Evolutionary conservation across 1,284 basidiomycete species (phyloP).

Genomic region (Boletus semigastroideus): DNA sequence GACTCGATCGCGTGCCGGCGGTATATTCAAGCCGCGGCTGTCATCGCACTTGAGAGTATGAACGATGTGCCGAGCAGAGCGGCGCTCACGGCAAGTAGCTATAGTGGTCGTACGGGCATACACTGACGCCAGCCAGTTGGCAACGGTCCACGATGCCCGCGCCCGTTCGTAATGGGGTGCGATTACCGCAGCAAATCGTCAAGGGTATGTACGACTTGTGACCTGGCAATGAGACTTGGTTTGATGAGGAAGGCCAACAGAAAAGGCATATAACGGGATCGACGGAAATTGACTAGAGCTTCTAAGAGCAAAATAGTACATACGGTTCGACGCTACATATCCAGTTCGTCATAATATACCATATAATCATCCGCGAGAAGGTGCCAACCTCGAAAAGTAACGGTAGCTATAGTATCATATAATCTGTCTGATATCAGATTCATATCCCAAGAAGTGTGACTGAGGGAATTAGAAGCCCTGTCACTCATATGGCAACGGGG

Average conservation of each 20-base stretch:
- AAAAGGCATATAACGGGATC: constrained; percentile 3
- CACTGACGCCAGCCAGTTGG: background rate
- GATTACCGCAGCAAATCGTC: constrained; percentile 12
- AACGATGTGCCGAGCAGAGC: background rate
- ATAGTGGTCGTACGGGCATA: no score
- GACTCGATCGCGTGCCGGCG: no score
- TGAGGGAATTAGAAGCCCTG: constrained; percentile 17
- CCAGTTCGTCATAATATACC: constrained; percentile 11
- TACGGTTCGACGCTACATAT: constrained; percentile 22
- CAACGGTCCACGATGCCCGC: background rate
- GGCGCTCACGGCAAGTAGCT: background rate
- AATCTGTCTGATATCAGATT: constrained; percentile 12
- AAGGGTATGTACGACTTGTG: constrained; percentile 1
- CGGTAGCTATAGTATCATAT: constrained; percentile 17
- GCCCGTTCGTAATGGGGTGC: background rate
- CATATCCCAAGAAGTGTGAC: constrained; percentile 6
- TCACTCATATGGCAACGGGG: constrained; percentile 32
- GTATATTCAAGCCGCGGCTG: background rate
- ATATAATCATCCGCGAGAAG: constrained; percentile 10
- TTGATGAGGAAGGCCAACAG: background rate
- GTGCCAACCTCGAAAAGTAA: constrained; percentile 2
- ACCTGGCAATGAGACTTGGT: background rate
- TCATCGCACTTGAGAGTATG: background rate
- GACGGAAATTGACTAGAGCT: constrained; percentile 24
- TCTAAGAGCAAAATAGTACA: constrained; percentile 31